Conservation (phyloP, 768 basidiomycete species). For the Boletales sp. region DNA sequence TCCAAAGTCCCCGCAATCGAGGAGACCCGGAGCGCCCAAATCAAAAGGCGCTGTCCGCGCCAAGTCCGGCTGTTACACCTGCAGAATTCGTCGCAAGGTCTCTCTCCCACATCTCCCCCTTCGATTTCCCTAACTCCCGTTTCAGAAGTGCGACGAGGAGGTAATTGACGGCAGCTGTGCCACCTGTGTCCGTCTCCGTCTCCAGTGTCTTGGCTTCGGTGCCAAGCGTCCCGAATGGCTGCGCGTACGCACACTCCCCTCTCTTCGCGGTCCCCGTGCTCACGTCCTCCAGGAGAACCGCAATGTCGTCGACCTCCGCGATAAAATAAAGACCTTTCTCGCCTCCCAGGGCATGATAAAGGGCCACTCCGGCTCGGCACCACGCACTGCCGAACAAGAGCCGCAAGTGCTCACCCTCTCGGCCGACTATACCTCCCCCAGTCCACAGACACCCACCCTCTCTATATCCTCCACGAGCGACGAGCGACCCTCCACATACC, state of each 20-base stretch:
- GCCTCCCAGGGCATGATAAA: constrained; percentile 88
- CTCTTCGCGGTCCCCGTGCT: not conserved
- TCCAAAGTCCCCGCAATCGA: constrained; percentile 39
- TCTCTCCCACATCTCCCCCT: constrained; percentile 13
- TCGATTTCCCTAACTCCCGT: constrained; percentile 11
- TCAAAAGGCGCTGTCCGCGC: constrained; percentile 80
- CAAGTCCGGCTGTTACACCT: constrained; percentile 88
- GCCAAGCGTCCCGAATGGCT: constrained; percentile 85
- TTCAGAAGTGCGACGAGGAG: constrained; percentile 82
- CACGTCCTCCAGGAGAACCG: constrained; percentile 53
- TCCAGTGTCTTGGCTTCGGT: constrained; percentile 86
- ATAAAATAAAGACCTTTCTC: constrained; percentile 76
- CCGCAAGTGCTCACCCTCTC: constrained; percentile 51
- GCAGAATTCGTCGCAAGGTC: constrained; percentile 83
- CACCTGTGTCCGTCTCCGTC: constrained; percentile 73
- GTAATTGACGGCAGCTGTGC: constrained; percentile 63
- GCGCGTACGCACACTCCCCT: constrained; percentile 43
- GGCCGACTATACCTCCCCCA: constrained; percentile 38
- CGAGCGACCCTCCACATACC: constrained; percentile 35
- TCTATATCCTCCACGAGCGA: constrained; percentile 42
- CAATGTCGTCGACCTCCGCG: constrained; percentile 64
- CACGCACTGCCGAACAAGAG: constrained; percentile 55
- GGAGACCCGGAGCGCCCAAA: constrained; percentile 56
- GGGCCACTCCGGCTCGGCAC: constrained; percentile 72
- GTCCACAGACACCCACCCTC: constrained; percentile 45